phyloP scores from a whole-genome alignment of 148 eudicot genomes.

The Camellia sinensis region DNA sequence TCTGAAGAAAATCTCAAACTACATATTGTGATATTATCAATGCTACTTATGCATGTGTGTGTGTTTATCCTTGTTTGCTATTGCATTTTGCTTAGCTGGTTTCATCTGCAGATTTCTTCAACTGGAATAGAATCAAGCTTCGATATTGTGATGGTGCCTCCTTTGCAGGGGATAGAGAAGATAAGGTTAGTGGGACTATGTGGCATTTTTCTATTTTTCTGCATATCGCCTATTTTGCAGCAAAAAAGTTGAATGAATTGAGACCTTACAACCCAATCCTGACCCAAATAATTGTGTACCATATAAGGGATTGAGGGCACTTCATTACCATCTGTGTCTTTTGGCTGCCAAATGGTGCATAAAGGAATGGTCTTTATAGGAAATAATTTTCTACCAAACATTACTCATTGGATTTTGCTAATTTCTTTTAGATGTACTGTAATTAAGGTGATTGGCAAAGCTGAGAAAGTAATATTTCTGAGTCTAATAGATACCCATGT shows the following conservation, averaged over 20 bases:
- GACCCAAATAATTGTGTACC: neutral
- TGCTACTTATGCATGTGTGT: too few species aligned
- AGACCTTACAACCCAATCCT: neutral
- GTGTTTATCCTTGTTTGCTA: neutral
- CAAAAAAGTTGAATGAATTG: neutral
- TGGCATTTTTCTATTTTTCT: slow-evolving; percentile 3
- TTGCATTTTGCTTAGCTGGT: slow-evolving; percentile 3
- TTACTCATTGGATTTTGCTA: neutral
- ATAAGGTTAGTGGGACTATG: slow-evolving; percentile 51
- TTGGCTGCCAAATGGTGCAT: neutral
- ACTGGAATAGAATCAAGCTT: slow-evolving; percentile 94
- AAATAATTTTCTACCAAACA: neutral
- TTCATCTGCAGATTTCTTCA: slow-evolving; percentile 72
- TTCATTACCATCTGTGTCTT: neutral
- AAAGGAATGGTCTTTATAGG: neutral
- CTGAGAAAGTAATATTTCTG: neutral
- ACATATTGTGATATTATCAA: neutral
- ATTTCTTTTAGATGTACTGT: neutral
- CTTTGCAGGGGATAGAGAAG: slow-evolving; percentile 83
- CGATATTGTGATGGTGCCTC: slow-evolving; percentile 99
- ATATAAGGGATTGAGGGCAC: neutral
- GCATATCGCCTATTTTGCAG: neutral
- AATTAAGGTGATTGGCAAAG: neutral
- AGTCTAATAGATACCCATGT: neutral
- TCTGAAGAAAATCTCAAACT: slow-evolving; percentile 20